Evolutionary conservation across 176 grass and related monocot species (phyloP).

Genomic region (Zea luxurians): DNA sequence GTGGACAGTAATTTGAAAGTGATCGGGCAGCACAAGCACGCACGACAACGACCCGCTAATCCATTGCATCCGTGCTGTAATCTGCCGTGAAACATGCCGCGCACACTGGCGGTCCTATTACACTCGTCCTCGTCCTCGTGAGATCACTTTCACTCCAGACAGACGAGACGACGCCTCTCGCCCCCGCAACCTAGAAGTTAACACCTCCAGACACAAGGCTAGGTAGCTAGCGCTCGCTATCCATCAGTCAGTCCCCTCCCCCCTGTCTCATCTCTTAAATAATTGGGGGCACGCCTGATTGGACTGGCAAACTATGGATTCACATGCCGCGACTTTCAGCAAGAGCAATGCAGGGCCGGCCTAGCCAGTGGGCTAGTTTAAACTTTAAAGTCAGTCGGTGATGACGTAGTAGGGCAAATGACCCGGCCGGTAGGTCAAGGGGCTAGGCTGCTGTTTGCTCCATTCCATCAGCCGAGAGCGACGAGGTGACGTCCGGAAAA

Average conservation of each 20-base stretch:
- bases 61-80: background rate
- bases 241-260: background rate
- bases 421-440: too few relatives aligned
- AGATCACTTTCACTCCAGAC: background rate
- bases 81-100: conserved; percentile 2
- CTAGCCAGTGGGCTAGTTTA: too few relatives aligned
- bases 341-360: too few relatives aligned
- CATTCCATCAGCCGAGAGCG: too few relatives aligned
- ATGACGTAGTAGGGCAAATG: too few relatives aligned
- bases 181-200: background rate
- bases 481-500: too few relatives aligned
- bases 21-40: background rate
- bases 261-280: background rate
- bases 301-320: background rate
- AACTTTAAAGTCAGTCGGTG: too few relatives aligned
- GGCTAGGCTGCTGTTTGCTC: too few relatives aligned
- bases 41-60: background rate
- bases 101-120: background rate
- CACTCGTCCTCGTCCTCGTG: background rate
- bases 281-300: background rate
- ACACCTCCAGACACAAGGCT: background rate
- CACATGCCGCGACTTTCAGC: background rate
- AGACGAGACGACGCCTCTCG: background rate
- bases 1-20: background rate
- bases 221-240: background rate